A percentile compares a stretch with the other conserved stretches of the same genome.
These are phyloP conservation scores for Ocimum tenuiflorum DNA, from an alignment of 257 asterid species.

Conservation along the genomic window DNA sequence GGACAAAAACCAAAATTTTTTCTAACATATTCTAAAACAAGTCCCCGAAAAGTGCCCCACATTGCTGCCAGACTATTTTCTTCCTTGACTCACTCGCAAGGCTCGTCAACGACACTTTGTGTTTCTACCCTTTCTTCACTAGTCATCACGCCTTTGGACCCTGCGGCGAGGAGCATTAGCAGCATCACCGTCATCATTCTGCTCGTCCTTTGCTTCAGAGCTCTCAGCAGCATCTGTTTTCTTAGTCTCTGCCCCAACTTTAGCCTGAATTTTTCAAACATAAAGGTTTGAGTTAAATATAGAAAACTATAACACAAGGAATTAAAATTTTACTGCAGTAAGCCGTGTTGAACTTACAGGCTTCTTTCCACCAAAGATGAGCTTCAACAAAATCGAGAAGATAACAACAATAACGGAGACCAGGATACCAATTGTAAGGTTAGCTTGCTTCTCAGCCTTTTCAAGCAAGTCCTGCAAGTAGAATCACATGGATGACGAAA, in stretches of 20 bases:
- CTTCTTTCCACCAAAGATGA: slow-evolving; percentile 84
- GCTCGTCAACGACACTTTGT: background rate
- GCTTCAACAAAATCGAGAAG: slow-evolving; percentile 54
- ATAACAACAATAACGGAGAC: slow-evolving; percentile 42
- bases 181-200: slow-evolving; percentile 21
- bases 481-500: background rate
- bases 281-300: background rate
- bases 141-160: slow-evolving; percentile 57
- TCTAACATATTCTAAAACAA: slow-evolving; percentile 12
- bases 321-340: too few relatives aligned
- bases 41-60: slow-evolving; percentile 16
- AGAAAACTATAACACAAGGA: too few relatives aligned
- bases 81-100: slow-evolving; percentile 11
- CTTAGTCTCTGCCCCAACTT: slow-evolving; percentile 34
- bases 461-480: slow-evolving; percentile 61
- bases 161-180: slow-evolving; percentile 56
- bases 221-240: slow-evolving; percentile 33
- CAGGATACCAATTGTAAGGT: slow-evolving; percentile 61
- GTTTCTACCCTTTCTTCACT: slow-evolving; percentile 1
- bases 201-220: slow-evolving; percentile 57
- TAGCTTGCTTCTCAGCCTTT: slow-evolving; percentile 84
- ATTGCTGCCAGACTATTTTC: background rate
- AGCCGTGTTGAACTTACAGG: slow-evolving; percentile 34
- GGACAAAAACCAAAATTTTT: slow-evolving; percentile 11
- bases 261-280: slow-evolving; percentile 33